Evolutionary conservation across 805 yeast species (phyloP), one percentile per base, ranked within the genome.

Genomic region (Pichia deserticola): DNA sequence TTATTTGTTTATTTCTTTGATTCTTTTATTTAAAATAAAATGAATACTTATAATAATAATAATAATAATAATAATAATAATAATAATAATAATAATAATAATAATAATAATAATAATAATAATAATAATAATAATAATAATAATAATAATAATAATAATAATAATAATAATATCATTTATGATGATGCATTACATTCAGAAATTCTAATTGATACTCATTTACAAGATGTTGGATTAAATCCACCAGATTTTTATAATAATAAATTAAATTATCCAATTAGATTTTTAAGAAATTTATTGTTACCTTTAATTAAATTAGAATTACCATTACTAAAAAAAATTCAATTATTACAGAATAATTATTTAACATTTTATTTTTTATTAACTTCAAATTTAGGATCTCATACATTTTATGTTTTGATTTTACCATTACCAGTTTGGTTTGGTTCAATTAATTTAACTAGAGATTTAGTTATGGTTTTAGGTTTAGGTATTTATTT

Each of bases 331-430:
- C 64, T 92, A n/a, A 70, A 75, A 9, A 55, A 56, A 5, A 66
- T 87, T 51, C 99, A 92, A 5, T 43, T 51, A 5, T 59, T 71
- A 11, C 71, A 95, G 50, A 63, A 66, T 37, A 73, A 79, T 2
- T 45, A 64, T 15, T 65, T 82, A 46, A 97, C 90, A 67, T 60
- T 72, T 29, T 93, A 85, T 60, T 92, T 92, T 67, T 85, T 95
- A 8, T 80, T 87, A 73, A 78, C 95, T 4, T 96, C 98, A 15
- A 82, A 85, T 58, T 71, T 93, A 54, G 99, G 97, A 0, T 79
- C 95, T 5, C 99, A 92, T 66, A 88, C 97, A 0, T 93, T 93
- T 63, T 92, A 92, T 64, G 95, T 93, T 44, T 64, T 92, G 44
- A 81, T 88, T 81, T 74, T 92, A 36, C 99, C 99, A 0, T 62